These are phyloP conservation scores for Trichosanthes cucumerina DNA, from an alignment of 306 rosid genomes.

Conservation along the genomic window DNA sequence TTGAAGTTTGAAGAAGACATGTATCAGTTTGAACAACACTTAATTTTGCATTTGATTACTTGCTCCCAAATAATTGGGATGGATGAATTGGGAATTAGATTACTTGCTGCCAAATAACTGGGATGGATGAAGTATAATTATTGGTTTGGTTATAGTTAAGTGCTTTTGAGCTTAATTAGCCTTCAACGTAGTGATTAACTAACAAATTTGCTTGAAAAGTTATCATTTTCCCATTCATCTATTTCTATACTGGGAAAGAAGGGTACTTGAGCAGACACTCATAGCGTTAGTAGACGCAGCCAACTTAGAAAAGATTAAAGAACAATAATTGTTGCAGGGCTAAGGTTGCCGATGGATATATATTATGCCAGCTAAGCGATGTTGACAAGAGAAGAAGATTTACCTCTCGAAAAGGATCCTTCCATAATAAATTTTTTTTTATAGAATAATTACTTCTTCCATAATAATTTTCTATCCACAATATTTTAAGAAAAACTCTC, in stretches of 20 bases:
- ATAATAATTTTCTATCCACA: not conserved
- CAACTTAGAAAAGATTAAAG: not conserved
- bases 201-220: not conserved
- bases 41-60: not conserved
- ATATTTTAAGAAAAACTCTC: not conserved
- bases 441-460: not conserved
- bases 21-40: not conserved
- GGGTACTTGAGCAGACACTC: not conserved
- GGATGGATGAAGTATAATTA: not conserved
- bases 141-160: not conserved
- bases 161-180: not conserved
- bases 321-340: constrained; percentile 12
- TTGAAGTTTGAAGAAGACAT: not conserved
- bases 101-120: not conserved
- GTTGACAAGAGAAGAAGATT: constrained; percentile 10
- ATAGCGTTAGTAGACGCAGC: not conserved
- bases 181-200: not conserved
- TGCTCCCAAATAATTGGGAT: not conserved
- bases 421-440: not conserved
- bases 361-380: constrained; percentile 8
- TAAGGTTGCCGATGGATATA: constrained; percentile 9
- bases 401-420: not conserved
- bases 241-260: not conserved
- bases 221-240: not conserved
- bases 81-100: not conserved